phyloP scores from a whole-genome alignment of 179 eudicot species.

The Silene noctiflora region DNA sequence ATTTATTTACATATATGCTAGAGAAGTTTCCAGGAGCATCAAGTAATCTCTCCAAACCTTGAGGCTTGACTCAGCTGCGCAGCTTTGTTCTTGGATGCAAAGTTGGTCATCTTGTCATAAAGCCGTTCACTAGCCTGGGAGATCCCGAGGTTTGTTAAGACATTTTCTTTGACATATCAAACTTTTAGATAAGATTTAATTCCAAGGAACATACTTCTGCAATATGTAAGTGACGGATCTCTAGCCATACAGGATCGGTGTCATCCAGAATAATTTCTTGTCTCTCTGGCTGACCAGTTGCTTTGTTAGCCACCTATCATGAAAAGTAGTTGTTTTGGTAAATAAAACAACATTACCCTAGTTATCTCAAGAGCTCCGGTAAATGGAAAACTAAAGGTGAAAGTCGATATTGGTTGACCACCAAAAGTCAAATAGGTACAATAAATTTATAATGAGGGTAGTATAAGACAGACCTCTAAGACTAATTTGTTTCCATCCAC shows the following conservation, averaged over 20 bases:
- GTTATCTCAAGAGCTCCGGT: no score
- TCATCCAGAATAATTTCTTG: constrained; percentile 83
- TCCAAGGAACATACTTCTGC: no score
- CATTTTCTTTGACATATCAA: no score
- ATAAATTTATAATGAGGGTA: no score
- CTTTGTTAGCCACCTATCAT: constrained; percentile 68
- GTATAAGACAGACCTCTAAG: constrained; percentile 78
- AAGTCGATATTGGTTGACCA: no score
- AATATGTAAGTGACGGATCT: constrained; percentile 83
- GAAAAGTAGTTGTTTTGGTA: no score
- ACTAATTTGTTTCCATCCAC: constrained; percentile 91
- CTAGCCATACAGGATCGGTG: constrained; percentile 92
- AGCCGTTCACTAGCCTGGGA: constrained; percentile 92
- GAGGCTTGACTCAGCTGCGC: constrained; percentile 67
- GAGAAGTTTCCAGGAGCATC: constrained; percentile 13
- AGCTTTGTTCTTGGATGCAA: constrained; percentile 87
- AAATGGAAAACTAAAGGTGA: no score
- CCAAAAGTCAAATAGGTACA: no score
- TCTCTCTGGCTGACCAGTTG: constrained; percentile 71
- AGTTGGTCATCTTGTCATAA: constrained; percentile 79
- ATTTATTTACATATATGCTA: not conserved
- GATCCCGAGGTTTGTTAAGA: constrained; percentile 10
- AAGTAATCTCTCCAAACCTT: constrained; percentile 32
- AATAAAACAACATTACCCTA: no score
- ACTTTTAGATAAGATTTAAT: no score